Evolutionary conservation across 1,139 yeast genomes (phyloP), one percentile per base, ranked within the genome.

Genomic region (Pichia sp.): DNA sequence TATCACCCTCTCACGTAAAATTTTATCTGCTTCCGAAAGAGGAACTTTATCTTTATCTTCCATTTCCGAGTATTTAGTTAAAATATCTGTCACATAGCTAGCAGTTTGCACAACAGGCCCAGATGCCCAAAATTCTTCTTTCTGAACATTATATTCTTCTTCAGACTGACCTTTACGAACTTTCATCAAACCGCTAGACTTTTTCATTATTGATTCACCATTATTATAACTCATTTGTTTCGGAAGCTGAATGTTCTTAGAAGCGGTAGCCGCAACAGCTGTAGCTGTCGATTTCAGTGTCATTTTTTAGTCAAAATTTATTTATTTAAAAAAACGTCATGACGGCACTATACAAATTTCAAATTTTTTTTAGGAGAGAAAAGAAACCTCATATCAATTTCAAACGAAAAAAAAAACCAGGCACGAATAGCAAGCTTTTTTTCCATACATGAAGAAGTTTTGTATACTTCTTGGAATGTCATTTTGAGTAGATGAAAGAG

Each of bases 111-210:
- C 33, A 3, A 65, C 62, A 0, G 86, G 86, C 0, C 87, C 87
- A 9, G 7, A 6, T 3, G 51, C 46, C 45, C 58, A 61, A 57
- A 76, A 81, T 48, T 68, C 71, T 2, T 45, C 38, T 46, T 64
- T 62, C 54, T 82, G 86, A 5, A 49, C 56, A 27, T 54, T 58
- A 52, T 63, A 81, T 43, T 73, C 79, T 48, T 75, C 83, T 38
- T 72, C 76, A 1, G 77, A 57, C 55, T 82, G 88, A 0, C 76
- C 77, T 52, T 79, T 81, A 37, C 88, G 64, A 6, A 66, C 53
- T 39, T 64, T 64, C 9, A 57, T 49, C 43, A 64, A 59, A 0
- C 75, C 74, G 2, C 72, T 65, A 1, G 70, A 60, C 43, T 64
- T 68, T 34, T 59, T 55, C 3, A 68, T 70, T 4, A 61, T 45